Evolutionary conservation across 768 basidiomycete species (phyloP), one percentile per base, ranked within the genome.

Genomic region (Tricholoma saponaceum): DNA sequence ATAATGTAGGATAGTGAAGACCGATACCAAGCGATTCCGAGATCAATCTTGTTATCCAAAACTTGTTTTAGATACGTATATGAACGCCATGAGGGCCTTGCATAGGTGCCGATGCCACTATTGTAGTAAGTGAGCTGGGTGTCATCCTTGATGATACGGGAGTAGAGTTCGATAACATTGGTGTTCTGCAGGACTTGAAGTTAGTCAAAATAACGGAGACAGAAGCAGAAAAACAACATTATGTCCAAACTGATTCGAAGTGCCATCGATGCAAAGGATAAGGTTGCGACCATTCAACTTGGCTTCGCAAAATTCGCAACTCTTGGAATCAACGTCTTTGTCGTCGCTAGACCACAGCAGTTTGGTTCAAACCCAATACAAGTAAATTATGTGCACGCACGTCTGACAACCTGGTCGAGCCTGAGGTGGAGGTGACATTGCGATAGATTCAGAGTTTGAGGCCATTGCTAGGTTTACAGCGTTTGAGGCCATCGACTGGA

Each of bases 41-140:
- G 35, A 25, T 62, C 64, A 18, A 62, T 52, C 20, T 54, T 60
- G 26, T 62, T 59, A 22, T 10, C 32, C 2, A 62, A 5, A 23
- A 57, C 56, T 35, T 62, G 52, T 22, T 47, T 54, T 23, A 23
- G 55, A 28, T 47, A 60, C 4, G n/a, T 51, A 18, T 25, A 33
- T 8, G 61, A 61, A 8, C 22, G 54, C 53, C 55, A 59, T 1
- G 59, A 62, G 5, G 61, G 64, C 25, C 46, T 60, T 18, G 58
- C 64, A 41, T 62, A 62, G 8, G 64, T 65, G 1, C 61, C 64
- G 30, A 62, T 65, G 1, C 64, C 64, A 16, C 64, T 65, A 39
- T 60, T 60, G 37, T 65, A 65, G 51, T 58, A 65, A 0, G 59
- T 59, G 5, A 49, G 53, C 50, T 65, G 64, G 4, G 43, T 47